Percentiles rank a stretch among this genome's conserved stretches.
Conservation (phyloP, 2,329 filamentous ascomycete genomes). For the Arthrobotrys sphaeroides region DNA sequence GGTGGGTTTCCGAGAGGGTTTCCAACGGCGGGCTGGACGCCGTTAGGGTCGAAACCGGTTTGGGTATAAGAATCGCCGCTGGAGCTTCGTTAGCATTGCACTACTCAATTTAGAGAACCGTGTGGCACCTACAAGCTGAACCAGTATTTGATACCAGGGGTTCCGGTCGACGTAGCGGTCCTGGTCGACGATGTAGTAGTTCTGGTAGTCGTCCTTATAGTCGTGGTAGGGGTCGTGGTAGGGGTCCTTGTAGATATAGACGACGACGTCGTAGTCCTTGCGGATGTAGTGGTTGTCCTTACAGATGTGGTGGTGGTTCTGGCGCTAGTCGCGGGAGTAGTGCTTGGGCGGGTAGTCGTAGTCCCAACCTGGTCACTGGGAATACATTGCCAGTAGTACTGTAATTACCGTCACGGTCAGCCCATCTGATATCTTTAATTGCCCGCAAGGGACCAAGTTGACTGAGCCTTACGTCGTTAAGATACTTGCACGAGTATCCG, state of each 20-base stretch:
- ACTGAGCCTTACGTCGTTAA: constrained; percentile 62
- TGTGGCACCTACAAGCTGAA: constrained; percentile 35
- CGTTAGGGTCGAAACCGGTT: constrained; percentile 68
- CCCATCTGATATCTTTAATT: background rate
- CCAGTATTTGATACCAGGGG: constrained; percentile 42
- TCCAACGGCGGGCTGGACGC: constrained; percentile 65
- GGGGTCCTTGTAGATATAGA: background rate
- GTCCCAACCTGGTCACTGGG: constrained; percentile 23
- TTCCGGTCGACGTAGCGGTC: constrained; percentile 9
- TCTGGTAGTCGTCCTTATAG: constrained; percentile 16
- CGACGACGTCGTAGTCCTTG: background rate
- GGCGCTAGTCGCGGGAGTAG: background rate
- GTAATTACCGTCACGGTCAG: background rate
- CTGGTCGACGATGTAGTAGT: constrained; percentile 28
- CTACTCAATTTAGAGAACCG: background rate
- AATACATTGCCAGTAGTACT: constrained; percentile 53
- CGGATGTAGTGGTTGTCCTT: constrained; percentile 1
- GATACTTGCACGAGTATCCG: constrained; percentile 62
- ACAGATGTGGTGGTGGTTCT: constrained; percentile 4
- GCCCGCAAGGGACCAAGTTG: constrained; percentile 52
- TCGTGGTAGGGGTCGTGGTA: constrained; percentile 10
- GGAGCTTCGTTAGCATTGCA: background rate
- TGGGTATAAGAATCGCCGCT: constrained; percentile 71
- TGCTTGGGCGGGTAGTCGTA: constrained; percentile 13
- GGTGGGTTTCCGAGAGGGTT: constrained; percentile 72